Conservation (phyloP, 192 early-diverging fungal species). For the Coemansia sp. region DNA sequence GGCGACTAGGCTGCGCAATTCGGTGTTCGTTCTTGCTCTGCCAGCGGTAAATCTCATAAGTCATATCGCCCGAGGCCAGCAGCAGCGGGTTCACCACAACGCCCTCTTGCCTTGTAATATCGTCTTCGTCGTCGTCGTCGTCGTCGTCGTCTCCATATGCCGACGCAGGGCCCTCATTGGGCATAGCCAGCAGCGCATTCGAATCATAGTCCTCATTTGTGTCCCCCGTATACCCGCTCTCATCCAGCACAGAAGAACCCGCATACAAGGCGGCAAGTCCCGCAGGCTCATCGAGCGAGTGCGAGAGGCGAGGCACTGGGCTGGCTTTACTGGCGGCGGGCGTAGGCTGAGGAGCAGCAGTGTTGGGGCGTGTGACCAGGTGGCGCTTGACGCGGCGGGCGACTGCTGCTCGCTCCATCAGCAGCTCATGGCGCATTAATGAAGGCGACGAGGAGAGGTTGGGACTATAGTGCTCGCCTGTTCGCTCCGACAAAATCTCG, state of each 20-base stretch:
- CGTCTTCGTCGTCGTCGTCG: conserved; percentile 17
- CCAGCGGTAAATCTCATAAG: conserved; percentile 92
- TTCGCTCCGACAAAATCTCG: conserved; percentile 6
- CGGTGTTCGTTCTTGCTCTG: conserved; percentile 59
- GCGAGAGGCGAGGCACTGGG: conserved; percentile 5
- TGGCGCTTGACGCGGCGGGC: conserved; percentile 69
- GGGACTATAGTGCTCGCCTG: not conserved
- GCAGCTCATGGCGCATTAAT: conserved; percentile 9
- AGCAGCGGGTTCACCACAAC: conserved; percentile 52
- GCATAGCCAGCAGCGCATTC: conserved; percentile 5
- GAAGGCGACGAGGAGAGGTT: conserved; percentile 25
- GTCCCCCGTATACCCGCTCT: conserved; percentile 46
- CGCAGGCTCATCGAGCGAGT: conserved; percentile 2
- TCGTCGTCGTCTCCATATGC: conserved; percentile 41
- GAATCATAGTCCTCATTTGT: conserved; percentile 32
- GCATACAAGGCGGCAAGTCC: not conserved
- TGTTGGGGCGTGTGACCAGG: conserved; percentile 60
- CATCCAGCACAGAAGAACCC: conserved; percentile 13
- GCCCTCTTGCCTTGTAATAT: conserved; percentile 7
- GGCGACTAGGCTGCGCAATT: not conserved
- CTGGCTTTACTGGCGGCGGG: not conserved
- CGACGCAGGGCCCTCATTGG: conserved; percentile 36
- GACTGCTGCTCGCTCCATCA: conserved; percentile 48
- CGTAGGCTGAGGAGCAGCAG: conserved; percentile 1
- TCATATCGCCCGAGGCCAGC: conserved; percentile 73